Percentiles rank a stretch among this genome's conserved stretches.
Conservation (phyloP, 805 yeast genomes). For the Nakazawaea sp. region DNA sequence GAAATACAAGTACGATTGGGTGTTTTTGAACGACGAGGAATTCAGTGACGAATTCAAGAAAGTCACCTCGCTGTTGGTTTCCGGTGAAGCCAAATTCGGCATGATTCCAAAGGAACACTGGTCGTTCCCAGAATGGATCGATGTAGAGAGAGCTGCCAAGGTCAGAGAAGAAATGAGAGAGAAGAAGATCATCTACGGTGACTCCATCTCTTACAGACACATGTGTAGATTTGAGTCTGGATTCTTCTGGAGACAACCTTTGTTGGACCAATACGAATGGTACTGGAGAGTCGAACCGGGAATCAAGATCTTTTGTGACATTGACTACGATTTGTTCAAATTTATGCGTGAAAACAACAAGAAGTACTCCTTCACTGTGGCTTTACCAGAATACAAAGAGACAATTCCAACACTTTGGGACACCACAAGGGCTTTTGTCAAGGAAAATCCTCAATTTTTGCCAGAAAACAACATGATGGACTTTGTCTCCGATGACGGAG, state of each 20-base stretch:
- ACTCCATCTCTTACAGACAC: slow-evolving; percentile 67
- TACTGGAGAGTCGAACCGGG: slow-evolving; percentile 96
- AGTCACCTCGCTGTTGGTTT: slow-evolving; percentile 57
- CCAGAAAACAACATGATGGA: slow-evolving; percentile 59
- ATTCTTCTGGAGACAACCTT: slow-evolving; percentile 74
- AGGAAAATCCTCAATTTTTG: slow-evolving; percentile 51
- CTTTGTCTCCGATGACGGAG: slow-evolving; percentile 65
- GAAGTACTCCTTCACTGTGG: slow-evolving; percentile 70
- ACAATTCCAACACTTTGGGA: slow-evolving; percentile 79
- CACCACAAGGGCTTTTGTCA: slow-evolving; percentile 54
- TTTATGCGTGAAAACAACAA: slow-evolving; percentile 74
- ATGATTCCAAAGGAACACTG: slow-evolving; percentile 78
- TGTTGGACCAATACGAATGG: slow-evolving; percentile 72
- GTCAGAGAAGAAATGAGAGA: slow-evolving; percentile 47
- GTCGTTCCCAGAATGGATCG: slow-evolving; percentile 83
- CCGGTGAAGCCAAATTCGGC: slow-evolving; percentile 78
- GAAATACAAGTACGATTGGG: slow-evolving; percentile 87
- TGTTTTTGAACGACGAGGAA: slow-evolving; percentile 81
- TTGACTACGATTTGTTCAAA: slow-evolving; percentile 74
- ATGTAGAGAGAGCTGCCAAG: slow-evolving; percentile 55
- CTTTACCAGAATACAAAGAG: slow-evolving; percentile 65
- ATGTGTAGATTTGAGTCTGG: slow-evolving; percentile 94
- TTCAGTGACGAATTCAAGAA: slow-evolving; percentile 77
- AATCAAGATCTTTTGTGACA: slow-evolving; percentile 73
- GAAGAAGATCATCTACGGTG: slow-evolving; percentile 54